Base-by-base conservation (phyloP, 1,139 yeast genomes). In the Torulaspora pretoriensis region DNA sequence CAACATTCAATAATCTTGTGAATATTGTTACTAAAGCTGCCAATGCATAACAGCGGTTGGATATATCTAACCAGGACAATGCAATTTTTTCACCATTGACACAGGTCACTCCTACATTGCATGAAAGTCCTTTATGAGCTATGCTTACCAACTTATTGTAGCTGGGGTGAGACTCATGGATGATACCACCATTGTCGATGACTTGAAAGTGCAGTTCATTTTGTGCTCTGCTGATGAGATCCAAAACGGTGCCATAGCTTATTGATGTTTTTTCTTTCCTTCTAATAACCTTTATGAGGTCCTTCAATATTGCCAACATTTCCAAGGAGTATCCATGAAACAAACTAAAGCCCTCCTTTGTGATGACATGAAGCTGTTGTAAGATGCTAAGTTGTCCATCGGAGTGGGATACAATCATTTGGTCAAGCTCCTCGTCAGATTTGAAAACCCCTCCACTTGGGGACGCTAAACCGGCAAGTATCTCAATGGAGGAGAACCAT, bases 401-500 rank as follows among this genome's bases (percentile, higher is more conserved):
- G 0, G 65, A 64, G 44, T 69, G 72, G 34, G 75, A 77, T 4
- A 67, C 56, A 32, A 64, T 61, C 37, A 78, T 65, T 13, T 66
- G 57, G 48, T 77, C 77, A 7, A 77, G 57, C 50, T 77, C 78
- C 12, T 55, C 71, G 40, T 74, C 75, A 19, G 72, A 62, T 33
- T 69, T 70, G 41, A 80, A 61, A 0, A 84, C 78, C 2, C 87
- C 87, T n/a, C 86, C 87, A 39, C 64, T 63, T 8, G 72, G 71
- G 19, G 80, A 74, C n/a, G 80, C 72, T 24, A 80, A 57, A 0
- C 82, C 82, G 0, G 86, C 86, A 31, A 81, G 64, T 2, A 78
- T 67, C 54, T 81, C 87, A 52, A 80, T 73, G 1, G 78, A 70
- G 7, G 73, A 68, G 53, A 74, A 77, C 87, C 87, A 81, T 39